These are phyloP conservation scores for Gossypium ekmanianum DNA, from an alignment of 345 rosid species.

Conservation along the genomic window DNA sequence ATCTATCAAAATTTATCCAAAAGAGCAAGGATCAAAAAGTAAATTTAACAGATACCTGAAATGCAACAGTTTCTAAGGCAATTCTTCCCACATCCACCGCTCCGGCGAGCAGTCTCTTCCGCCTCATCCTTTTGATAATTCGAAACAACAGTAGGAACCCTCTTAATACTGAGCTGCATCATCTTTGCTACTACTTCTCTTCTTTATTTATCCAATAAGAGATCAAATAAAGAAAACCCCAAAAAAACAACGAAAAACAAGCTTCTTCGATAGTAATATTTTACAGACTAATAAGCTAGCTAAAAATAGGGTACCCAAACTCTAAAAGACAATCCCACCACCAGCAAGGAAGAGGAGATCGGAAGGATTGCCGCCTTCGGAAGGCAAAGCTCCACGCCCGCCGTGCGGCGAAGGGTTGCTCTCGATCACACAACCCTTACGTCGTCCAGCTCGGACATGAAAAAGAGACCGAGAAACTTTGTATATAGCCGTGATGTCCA, in stretches of 20 bases:
- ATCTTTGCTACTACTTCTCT: constrained; percentile 19
- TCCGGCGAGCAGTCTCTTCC: constrained; percentile 47
- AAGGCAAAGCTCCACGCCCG: constrained; percentile 99
- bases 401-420: constrained; percentile 99
- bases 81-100: constrained; percentile 73
- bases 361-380: constrained; percentile 99
- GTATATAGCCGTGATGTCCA: constrained; percentile 99
- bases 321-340: constrained; percentile 51
- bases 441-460: constrained; percentile 79
- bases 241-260: constrained; percentile 13
- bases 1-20: constrained; percentile 3
- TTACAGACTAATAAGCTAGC: constrained; percentile 5
- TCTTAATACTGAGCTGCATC: constrained; percentile 71
- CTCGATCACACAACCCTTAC: constrained; percentile 76
- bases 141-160: constrained; percentile 82
- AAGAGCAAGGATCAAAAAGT: background rate
- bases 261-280: background rate
- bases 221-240: constrained; percentile 15
- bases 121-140: constrained; percentile 77
- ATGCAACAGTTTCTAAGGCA: constrained; percentile 72
- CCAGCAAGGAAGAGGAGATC: constrained; percentile 99
- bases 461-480: constrained; percentile 46
- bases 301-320: background rate
- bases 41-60: constrained; percentile 40
- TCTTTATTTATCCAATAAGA: constrained; percentile 19